A percentile compares a stretch with the other conserved stretches of the same genome.
Conservation (phyloP, 2,329 filamentous ascomycete species). For the Fusarium annulatum region DNA sequence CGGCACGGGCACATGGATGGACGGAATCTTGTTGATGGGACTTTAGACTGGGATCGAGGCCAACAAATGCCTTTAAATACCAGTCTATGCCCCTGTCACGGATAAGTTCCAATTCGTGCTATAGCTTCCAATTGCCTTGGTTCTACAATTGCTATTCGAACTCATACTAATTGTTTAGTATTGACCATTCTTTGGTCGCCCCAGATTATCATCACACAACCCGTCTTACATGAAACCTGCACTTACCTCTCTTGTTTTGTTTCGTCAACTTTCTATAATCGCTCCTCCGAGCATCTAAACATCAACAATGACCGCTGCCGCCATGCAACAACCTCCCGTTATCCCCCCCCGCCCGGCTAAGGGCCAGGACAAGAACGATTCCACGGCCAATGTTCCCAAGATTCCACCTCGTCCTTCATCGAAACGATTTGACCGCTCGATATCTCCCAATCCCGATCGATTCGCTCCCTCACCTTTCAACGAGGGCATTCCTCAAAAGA, state of each 20-base stretch:
- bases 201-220: conserved; percentile 24
- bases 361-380: conserved; percentile 59
- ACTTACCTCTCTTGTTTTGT: conserved; percentile 22
- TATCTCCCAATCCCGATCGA: conserved; percentile 80
- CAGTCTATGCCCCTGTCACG: conserved; percentile 24
- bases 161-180: conserved; percentile 42
- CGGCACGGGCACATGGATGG: conserved; percentile 21
- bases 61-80: conserved; percentile 31
- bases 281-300: conserved; percentile 35
- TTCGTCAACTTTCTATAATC: conserved; percentile 13
- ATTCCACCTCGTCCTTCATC: conserved; percentile 82
- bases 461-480: conserved; percentile 90
- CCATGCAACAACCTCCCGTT: conserved; percentile 61
- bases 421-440: conserved; percentile 77
- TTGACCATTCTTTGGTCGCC: conserved; percentile 35
- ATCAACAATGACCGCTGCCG: conserved; percentile 60
- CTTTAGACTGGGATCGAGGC: conserved; percentile 9
- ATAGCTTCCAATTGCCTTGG: conserved; percentile 23
- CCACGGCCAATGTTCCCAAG: conserved; percentile 61
- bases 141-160: conserved; percentile 27
- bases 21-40: conserved; percentile 15
- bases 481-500: conserved; percentile 68
- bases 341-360: conserved; percentile 68
- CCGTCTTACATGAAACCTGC: conserved; percentile 30
- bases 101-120: conserved; percentile 9